phyloP scores from a whole-genome alignment of 2,329 filamentous ascomycete species.

The Pestalotiopsis sp. region DNA sequence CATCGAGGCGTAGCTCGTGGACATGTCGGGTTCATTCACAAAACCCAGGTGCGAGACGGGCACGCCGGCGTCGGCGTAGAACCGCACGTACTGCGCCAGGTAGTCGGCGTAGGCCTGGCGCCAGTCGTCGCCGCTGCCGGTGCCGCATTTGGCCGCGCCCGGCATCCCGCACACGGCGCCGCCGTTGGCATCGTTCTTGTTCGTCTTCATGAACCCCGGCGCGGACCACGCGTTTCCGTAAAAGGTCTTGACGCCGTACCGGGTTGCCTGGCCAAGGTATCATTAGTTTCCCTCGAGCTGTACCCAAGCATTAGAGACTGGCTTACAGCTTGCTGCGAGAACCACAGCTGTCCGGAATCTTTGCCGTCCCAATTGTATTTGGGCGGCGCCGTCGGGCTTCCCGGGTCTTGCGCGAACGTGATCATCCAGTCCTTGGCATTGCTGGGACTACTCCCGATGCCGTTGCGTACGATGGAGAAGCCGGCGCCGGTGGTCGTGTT shows the following conservation, averaged over 20 bases:
- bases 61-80: conserved; percentile 25
- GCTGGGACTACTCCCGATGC: conserved; percentile 35
- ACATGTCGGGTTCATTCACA: conserved; percentile 30
- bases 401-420: conserved; percentile 14
- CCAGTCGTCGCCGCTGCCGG: conserved; percentile 37
- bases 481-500: conserved; percentile 36
- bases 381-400: conserved; percentile 12
- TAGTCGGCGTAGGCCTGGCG: conserved; percentile 39
- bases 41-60: conserved; percentile 25
- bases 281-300: neutral
- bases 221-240: conserved; percentile 41
- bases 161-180: conserved; percentile 33
- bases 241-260: conserved; percentile 45
- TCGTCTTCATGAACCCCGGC: conserved; percentile 37
- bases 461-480: conserved; percentile 39
- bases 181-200: conserved; percentile 28
- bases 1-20: conserved; percentile 46
- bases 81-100: conserved; percentile 38
- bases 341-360: conserved; percentile 15
- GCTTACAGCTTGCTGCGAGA: conserved; percentile 17
- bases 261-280: neutral
- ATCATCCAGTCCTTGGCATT: conserved; percentile 30
- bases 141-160: conserved; percentile 18
- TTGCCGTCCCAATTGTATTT: conserved; percentile 17
- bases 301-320: neutral